Evolutionary conservation across 371 early-diverging fungal genomes (phyloP).

Genomic region (Lichtheimia corymbifera): DNA sequence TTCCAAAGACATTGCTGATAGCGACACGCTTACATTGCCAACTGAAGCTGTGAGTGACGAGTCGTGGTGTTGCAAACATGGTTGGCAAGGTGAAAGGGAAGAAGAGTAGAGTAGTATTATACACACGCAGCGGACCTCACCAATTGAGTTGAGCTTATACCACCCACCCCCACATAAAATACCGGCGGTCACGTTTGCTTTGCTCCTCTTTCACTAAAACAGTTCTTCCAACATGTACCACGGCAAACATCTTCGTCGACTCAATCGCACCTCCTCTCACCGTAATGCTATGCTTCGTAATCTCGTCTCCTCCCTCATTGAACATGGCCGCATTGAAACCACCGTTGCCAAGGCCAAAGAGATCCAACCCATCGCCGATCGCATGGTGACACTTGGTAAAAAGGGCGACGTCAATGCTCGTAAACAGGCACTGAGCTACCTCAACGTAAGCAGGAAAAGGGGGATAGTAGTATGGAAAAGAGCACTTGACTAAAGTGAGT

Average conservation of each 20-base stretch:
- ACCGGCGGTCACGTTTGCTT: not conserved
- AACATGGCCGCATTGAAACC: constrained; percentile 91
- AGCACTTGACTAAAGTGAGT: not conserved
- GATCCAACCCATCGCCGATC: constrained; percentile 83
- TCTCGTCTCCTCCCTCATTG: constrained; percentile 83
- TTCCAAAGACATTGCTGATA: no score
- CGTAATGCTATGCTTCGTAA: constrained; percentile 85
- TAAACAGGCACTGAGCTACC: constrained; percentile 59
- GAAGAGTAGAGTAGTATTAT: no score
- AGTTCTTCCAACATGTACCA: constrained; percentile 59
- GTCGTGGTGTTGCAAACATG: not conserved
- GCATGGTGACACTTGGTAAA: constrained; percentile 83
- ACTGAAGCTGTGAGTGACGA: no score
- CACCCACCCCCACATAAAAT: no score
- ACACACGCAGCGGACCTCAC: no score
- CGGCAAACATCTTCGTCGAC: constrained; percentile 68
- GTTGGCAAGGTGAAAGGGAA: not conserved
- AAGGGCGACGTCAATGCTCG: constrained; percentile 66
- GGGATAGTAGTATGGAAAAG: not conserved
- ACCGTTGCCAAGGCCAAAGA: constrained; percentile 95
- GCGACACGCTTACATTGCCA: no score
- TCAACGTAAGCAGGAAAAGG: constrained; percentile 49
- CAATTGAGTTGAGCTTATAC: no score
- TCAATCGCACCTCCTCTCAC: constrained; percentile 75
- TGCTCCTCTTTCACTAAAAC: constrained; percentile 2